A percentile compares a stretch with the other conserved stretches of the same genome.
Conservation (phyloP, 2,329 filamentous ascomycete species). For the Colletotrichum filicis region DNA sequence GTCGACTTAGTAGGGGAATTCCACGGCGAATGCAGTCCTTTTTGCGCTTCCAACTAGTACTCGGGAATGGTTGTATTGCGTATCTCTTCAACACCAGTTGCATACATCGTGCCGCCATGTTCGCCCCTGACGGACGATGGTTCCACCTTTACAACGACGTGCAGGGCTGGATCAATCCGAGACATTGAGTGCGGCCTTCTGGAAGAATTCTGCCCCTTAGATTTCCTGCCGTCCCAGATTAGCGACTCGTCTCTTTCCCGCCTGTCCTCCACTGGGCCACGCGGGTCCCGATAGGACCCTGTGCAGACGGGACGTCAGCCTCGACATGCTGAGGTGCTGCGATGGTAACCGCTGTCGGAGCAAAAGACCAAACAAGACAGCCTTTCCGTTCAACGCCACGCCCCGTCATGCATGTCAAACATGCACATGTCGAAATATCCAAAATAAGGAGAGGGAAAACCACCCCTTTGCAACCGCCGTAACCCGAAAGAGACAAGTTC, state of each 20-base stretch:
- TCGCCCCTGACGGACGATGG: constrained; percentile 13
- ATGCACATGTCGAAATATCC: constrained; percentile 8
- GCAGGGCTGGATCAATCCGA: constrained; percentile 26
- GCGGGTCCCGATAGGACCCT: constrained; percentile 26
- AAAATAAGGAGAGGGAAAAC: constrained; percentile 10
- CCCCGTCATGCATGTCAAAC: constrained; percentile 17
- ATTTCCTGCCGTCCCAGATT: constrained; percentile 31
- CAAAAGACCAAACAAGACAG: constrained; percentile 19
- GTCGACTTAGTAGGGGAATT: neutral
- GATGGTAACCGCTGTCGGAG: constrained; percentile 27
- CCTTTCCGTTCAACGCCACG: constrained; percentile 11
- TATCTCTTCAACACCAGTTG: neutral
- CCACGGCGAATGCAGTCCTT: neutral
- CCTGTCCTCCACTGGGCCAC: constrained; percentile 20
- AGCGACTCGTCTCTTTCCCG: constrained; percentile 28
- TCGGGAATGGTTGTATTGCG: neutral
- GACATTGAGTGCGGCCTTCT: constrained; percentile 30
- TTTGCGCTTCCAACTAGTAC: neutral
- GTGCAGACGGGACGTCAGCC: constrained; percentile 16
- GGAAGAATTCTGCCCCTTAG: constrained; percentile 31
- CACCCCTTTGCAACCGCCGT: neutral
- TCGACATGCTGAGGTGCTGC: constrained; percentile 14
- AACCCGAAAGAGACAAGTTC: constrained; percentile 15
- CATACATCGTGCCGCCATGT: neutral
- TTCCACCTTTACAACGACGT: constrained; percentile 11